These are phyloP conservation scores for Amaranthus hypochondriacus DNA, from an alignment of 148 eudicot species.

Conservation along the genomic window DNA sequence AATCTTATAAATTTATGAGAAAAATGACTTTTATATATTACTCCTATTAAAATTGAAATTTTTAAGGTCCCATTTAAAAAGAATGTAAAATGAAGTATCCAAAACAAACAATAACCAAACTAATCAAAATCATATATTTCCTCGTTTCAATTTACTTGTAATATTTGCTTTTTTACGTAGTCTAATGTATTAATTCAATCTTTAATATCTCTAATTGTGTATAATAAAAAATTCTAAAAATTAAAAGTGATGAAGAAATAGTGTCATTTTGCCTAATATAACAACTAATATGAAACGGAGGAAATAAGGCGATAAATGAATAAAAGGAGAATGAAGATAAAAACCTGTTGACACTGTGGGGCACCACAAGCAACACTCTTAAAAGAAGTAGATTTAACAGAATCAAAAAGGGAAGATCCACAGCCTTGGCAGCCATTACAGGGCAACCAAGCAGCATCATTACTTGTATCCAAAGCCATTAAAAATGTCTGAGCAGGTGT, in stretches of 20 bases:
- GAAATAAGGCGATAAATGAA: background rate
- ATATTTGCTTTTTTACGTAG: too few species aligned
- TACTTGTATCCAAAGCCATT: conserved; percentile 82
- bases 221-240: too few species aligned
- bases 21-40: too few species aligned
- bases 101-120: background rate
- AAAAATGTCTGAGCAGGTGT: conserved; percentile 65
- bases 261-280: background rate
- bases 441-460: conserved; percentile 80
- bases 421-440: conserved; percentile 74
- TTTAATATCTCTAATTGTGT: too few species aligned
- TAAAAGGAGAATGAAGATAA: too few species aligned
- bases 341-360: conserved; percentile 63
- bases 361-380: conserved; percentile 41
- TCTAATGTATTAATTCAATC: too few species aligned
- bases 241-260: too few species aligned
- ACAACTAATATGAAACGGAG: too few species aligned
- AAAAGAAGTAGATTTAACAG: conserved; percentile 50
- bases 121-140: background rate
- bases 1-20: too few species aligned
- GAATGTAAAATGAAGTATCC: background rate
- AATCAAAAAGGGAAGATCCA: conserved; percentile 33
- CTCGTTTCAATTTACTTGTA: too few species aligned
- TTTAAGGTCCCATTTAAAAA: too few species aligned
- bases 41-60: too few species aligned